Percentiles rank a stretch among this genome's conserved stretches.
These are phyloP conservation scores for Sclerotinia spermophila DNA, from an alignment of 2,329 filamentous ascomycete genomes.

Conservation along the genomic window DNA sequence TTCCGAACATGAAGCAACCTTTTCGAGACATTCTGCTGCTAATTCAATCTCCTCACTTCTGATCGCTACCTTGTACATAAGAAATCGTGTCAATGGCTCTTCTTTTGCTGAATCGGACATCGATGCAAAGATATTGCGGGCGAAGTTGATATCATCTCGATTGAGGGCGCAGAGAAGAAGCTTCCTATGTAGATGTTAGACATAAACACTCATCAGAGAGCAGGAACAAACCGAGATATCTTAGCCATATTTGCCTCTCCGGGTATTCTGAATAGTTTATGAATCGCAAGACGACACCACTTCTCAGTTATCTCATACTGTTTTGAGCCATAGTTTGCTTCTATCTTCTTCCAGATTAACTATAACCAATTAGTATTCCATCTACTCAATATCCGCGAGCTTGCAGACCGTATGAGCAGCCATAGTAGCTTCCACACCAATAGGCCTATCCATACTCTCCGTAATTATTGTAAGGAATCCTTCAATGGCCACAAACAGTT, in stretches of 20 bases:
- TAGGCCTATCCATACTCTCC: constrained; percentile 42
- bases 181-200: constrained; percentile 51
- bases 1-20: constrained; percentile 50
- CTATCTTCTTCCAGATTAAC: constrained; percentile 80
- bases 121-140: constrained; percentile 51
- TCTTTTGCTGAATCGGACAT: constrained; percentile 57
- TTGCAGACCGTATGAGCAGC: constrained; percentile 61
- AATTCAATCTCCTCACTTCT: constrained; percentile 52
- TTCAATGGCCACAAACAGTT: constrained; percentile 40
- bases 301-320: constrained; percentile 53
- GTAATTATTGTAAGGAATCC: constrained; percentile 47
- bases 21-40: constrained; percentile 61
- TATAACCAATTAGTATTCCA: constrained; percentile 38
- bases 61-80: constrained; percentile 72
- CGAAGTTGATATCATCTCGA: constrained; percentile 51
- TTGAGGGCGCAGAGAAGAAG: constrained; percentile 66
- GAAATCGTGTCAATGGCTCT: constrained; percentile 64
- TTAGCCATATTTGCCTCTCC: constrained; percentile 65
- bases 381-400: neutral
- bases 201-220: neutral
- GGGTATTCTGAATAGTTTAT: constrained; percentile 61
- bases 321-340: constrained; percentile 51
- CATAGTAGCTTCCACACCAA: constrained; percentile 60
- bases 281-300: constrained; percentile 71
- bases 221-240: constrained; percentile 54